These are phyloP conservation scores for Medicago lupulina DNA, from an alignment of 306 rosid species.

Conservation along the genomic window DNA sequence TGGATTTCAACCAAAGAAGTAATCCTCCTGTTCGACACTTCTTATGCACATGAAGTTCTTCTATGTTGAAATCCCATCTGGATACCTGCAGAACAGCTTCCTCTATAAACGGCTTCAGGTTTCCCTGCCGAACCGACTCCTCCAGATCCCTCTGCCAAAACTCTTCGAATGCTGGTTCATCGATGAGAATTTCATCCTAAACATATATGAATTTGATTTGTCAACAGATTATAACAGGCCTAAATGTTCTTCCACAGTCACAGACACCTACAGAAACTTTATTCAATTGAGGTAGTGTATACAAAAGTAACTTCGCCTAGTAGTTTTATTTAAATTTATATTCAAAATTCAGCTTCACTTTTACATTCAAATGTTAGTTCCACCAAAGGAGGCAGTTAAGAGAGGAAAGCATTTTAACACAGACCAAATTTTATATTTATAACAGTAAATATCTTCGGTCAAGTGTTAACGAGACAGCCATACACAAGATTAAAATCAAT, in stretches of 20 bases:
- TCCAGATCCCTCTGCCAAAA: constrained; percentile 83
- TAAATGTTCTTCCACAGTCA: not conserved
- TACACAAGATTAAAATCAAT: not conserved
- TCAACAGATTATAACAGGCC: not conserved
- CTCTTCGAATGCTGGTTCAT: constrained; percentile 67
- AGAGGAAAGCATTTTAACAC: constrained; percentile 18
- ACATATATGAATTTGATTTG: constrained; percentile 31
- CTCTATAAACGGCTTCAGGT: constrained; percentile 70
- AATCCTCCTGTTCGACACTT: constrained; percentile 72
- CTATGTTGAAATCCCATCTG: constrained; percentile 78
- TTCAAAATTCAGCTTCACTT: constrained; percentile 15
- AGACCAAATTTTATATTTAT: not conserved
- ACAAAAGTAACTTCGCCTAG: not conserved
- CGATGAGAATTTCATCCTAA: constrained; percentile 80
- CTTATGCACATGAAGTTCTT: constrained; percentile 76
- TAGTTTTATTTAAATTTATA: not conserved
- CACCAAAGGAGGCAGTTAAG: not conserved
- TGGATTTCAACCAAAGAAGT: constrained; percentile 87
- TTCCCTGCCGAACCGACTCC: constrained; percentile 89
- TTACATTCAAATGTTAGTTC: constrained; percentile 7
- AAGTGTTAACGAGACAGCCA: constrained; percentile 7
- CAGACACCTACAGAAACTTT: not conserved
- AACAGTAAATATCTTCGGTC: constrained; percentile 3
- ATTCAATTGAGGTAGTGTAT: constrained; percentile 2
- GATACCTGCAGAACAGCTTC: constrained; percentile 86